Conservation (phyloP, 2,329 filamentous ascomycete genomes). For the Fonsecaea multimorphosa region DNA sequence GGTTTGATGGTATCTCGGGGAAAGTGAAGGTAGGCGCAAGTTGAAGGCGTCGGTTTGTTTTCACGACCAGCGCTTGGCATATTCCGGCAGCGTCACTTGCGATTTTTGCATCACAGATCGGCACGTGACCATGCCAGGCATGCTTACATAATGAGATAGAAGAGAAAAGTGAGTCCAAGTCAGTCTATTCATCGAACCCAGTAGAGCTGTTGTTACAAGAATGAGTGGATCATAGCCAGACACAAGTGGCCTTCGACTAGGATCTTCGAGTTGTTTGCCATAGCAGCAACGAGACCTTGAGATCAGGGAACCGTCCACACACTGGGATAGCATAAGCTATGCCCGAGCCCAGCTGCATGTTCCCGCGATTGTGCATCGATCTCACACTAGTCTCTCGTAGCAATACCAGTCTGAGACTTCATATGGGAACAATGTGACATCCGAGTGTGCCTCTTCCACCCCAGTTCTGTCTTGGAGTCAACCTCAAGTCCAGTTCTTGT, state of each 20-base stretch:
- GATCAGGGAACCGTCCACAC: not conserved
- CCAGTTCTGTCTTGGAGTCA: constrained; percentile 82
- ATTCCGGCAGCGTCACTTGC: constrained; percentile 13
- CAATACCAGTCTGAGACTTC: constrained; percentile 41
- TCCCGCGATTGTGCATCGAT: not conserved
- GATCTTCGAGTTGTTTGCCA: not conserved
- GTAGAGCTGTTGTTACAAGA: not conserved
- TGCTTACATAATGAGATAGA: not conserved
- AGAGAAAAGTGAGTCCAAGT: not conserved
- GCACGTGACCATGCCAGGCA: not conserved
- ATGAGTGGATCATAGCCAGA: not conserved
- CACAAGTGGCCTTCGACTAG: not conserved
- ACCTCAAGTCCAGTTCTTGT: constrained; percentile 68
- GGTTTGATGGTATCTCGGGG: constrained; percentile 17
- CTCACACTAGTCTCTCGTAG: not conserved
- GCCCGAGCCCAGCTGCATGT: not conserved
- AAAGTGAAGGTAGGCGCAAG: constrained; percentile 23
- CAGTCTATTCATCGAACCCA: not conserved
- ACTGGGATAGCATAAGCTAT: not conserved
- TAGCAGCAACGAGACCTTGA: not conserved
- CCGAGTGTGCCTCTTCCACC: constrained; percentile 87
- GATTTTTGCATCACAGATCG: not conserved
- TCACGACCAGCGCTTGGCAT: constrained; percentile 16
- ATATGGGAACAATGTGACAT: constrained; percentile 86
- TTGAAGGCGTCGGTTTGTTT: constrained; percentile 27